Evolutionary conservation across 306 rosid genomes (phyloP), one percentile per base, ranked within the genome.

Genomic region (Vigna nakashimae): DNA sequence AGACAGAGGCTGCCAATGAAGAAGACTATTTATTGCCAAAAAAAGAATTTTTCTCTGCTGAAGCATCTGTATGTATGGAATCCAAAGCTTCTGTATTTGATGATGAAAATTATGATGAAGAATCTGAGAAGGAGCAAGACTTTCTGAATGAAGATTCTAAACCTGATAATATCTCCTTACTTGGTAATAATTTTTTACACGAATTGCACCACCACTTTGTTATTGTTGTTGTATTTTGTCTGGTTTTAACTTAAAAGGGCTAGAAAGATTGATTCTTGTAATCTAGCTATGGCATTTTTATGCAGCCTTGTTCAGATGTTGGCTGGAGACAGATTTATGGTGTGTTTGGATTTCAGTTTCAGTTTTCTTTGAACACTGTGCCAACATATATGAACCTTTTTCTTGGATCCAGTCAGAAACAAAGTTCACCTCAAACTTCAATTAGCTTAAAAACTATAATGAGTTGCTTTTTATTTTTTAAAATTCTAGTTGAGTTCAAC

Each of bases 41-140:
- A 87, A 92, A 75, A 60, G 97, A 89, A 11, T 92, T 86, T 84
- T 80, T 89, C 53, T 79, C 97, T 59, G 71, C 83, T 42, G 87
- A 84, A 84, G 90, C 83, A 71, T 86, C 98, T 69, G 59, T 88
- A 72, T 83, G 67, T 57, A 72, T 91, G 90, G 86, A 83, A 81
- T 77, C 91, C 58, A 78, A 86, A 81, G 52, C 76, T 65, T 90
- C 98, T 68, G 85, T 93, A 50, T 90, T 91, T 63, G 97, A 89
- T 52, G 98, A 94, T 82, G 98, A 94, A 80, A 78, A 94, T 82
- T 94, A 94, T 75, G 98, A 94, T 26, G 98, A 91, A 84, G 98
- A 92, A 74, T 84, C 90, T 89, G 97, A 91, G n/a, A 80, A 80
- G 51, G 97, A 90, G 66, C 72, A 67, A n/a, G 90, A 84, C 63